Evolutionary conservation across 208 protist species (phyloP).

Genomic region (Trypanosoma congolense): DNA sequence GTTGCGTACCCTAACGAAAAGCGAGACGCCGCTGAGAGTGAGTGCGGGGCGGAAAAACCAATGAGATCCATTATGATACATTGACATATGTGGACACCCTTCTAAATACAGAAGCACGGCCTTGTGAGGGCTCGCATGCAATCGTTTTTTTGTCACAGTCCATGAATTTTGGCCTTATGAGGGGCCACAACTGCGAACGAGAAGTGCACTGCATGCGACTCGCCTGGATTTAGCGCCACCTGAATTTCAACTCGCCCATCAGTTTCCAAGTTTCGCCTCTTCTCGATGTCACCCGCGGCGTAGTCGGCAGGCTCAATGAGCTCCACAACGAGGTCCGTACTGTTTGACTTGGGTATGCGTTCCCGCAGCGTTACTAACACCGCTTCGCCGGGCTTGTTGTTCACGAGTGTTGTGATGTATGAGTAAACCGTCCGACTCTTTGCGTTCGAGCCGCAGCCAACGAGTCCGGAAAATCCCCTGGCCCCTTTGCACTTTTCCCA

Average conservation of each 20-base stretch:
- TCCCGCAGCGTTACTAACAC: constrained; percentile 20
- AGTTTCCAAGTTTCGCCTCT: constrained; percentile 9
- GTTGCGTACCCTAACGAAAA: too few relatives aligned
- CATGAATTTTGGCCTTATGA: constrained; percentile 1
- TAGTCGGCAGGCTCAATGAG: constrained; percentile 23
- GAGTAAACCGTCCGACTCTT: constrained; percentile 10
- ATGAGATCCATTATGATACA: too few relatives aligned
- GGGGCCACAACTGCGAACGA: constrained; percentile 23
- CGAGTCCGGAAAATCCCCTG: not conserved
- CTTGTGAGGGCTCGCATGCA: too few relatives aligned
- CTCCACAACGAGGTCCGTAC: constrained; percentile 23
- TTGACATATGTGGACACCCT: too few relatives aligned
- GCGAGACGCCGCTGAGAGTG: too few relatives aligned
- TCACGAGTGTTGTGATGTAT: constrained; percentile 21
- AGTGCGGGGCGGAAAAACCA: too few relatives aligned
- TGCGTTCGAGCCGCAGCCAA: not conserved
- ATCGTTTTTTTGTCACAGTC: constrained; percentile 8
- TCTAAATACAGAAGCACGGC: too few relatives aligned
- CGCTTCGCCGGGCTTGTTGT: constrained; percentile 17
- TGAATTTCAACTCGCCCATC: constrained; percentile 25
- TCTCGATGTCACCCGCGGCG: not conserved
- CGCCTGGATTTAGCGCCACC: constrained; percentile 10
- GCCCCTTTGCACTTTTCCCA: not conserved
- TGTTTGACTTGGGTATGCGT: constrained; percentile 25
- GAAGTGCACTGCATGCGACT: constrained; percentile 8